Percentiles rank a stretch among this genome's conserved stretches.
Conservation (phyloP, 768 basidiomycete species). For the Ramaria sp. region DNA sequence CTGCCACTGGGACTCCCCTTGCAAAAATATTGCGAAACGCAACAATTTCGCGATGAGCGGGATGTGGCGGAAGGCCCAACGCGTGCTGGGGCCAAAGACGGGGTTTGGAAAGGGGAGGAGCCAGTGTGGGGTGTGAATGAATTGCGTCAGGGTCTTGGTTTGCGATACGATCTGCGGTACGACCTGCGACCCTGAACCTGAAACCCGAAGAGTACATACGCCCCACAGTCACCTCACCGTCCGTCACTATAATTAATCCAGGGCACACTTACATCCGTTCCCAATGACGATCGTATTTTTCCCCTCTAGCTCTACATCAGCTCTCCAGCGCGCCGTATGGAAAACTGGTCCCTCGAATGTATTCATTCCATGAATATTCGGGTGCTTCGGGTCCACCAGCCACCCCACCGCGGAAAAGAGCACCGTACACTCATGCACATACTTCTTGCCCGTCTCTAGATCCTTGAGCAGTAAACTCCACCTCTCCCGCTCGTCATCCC, state of each 20-base stretch:
- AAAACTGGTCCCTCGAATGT: conserved; percentile 14
- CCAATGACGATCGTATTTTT: conserved; percentile 18
- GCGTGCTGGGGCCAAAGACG: neutral
- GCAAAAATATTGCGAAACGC: neutral
- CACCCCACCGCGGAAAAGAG: conserved; percentile 15
- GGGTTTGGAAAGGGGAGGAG: conserved; percentile 7
- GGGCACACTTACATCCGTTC: conserved; percentile 16
- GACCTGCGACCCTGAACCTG: conserved; percentile 13
- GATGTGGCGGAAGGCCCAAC: conserved; percentile 4
- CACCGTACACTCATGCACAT: conserved; percentile 12
- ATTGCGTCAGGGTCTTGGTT: conserved; percentile 11
- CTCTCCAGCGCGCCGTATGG: conserved; percentile 15
- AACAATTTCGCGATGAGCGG: conserved; percentile 5
- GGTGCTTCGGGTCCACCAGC: conserved; percentile 9
- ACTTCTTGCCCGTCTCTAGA: conserved; percentile 7
- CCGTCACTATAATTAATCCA: neutral
- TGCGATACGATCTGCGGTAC: conserved; percentile 13
- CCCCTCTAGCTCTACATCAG: conserved; percentile 10
- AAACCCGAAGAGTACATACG: neutral
- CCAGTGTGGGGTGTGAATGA: conserved; percentile 14
- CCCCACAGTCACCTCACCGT: neutral
- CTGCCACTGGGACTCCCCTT: neutral
- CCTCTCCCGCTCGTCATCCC: conserved; percentile 8
- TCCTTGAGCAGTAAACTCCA: conserved; percentile 13
- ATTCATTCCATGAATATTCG: conserved; percentile 8